These are phyloP conservation scores for Yamadazyma olivae DNA, from an alignment of 805 yeast species.

Conservation along the genomic window DNA sequence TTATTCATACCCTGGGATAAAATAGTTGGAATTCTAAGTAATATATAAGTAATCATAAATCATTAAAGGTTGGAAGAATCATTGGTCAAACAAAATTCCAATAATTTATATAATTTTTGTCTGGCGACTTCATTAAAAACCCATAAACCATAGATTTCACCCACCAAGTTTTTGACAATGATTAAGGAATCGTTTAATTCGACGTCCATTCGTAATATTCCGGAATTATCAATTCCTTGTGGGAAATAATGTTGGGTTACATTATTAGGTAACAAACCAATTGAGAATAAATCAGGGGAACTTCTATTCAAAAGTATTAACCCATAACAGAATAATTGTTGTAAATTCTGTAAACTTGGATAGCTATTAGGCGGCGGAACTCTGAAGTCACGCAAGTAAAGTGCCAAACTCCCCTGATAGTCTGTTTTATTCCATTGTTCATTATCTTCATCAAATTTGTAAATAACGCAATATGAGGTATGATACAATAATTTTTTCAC, in stretches of 20 bases:
- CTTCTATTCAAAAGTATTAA: slow-evolving; percentile 65
- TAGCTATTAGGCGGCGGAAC: slow-evolving; percentile 17
- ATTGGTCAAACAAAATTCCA: slow-evolving; percentile 37
- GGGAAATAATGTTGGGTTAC: slow-evolving; percentile 45
- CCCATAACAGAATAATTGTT: slow-evolving; percentile 59
- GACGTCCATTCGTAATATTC: slow-evolving; percentile 51
- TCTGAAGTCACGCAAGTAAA: slow-evolving; percentile 52
- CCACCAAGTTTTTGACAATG: slow-evolving; percentile 63
- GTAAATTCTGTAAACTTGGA: slow-evolving; percentile 28
- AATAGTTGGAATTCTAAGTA: background rate
- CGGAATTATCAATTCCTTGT: slow-evolving; percentile 24
- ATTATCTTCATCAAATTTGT: slow-evolving; percentile 52
- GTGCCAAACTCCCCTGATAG: slow-evolving; percentile 65
- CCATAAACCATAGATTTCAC: slow-evolving; percentile 78
- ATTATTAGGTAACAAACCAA: slow-evolving; percentile 62
- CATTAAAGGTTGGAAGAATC: slow-evolving; percentile 17
- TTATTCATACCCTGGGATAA: too few species aligned
- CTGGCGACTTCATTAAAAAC: slow-evolving; percentile 68
- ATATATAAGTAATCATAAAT: background rate
- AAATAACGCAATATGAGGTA: slow-evolving; percentile 70
- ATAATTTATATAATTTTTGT: slow-evolving; percentile 49
- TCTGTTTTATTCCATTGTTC: slow-evolving; percentile 73
- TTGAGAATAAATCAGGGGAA: slow-evolving; percentile 66
- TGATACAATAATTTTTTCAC: slow-evolving; percentile 65
- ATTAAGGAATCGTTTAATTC: slow-evolving; percentile 69